Base-by-base conservation (phyloP, 78 protist genomes). In the Dictyostelium capitatum region DNA sequence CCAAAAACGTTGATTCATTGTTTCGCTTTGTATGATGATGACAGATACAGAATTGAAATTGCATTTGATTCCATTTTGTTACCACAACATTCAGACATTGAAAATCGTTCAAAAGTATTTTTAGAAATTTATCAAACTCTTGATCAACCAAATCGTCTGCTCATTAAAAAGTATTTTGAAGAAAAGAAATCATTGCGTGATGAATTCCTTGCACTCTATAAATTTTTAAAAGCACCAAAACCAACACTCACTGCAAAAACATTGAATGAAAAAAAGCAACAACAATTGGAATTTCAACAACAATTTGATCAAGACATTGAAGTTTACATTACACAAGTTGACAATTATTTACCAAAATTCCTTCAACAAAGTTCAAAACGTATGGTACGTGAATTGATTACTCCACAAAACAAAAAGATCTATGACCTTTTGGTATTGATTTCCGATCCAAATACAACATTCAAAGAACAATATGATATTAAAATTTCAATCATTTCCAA, bases 101-200 rank as follows among this genome's bases (percentile, higher is more conserved):
- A 87, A 28, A 50, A 77, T 12, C 43, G 93, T 30, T 14, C 84
- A 1, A 9, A 64, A 6, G 56, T 62, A 25, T 87, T 87, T 50
- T 50, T 87, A 41, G 93, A 87, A 32, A 59, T 87, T 57, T 77
- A 78, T 48, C 32, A 80, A 20, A 77, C 46, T n/a, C 64, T 87
- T 2, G 83, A 74, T 23, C 28, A 46, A 10, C 23, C 51, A 0
- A 46, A 74, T 15, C 77, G 56, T 43, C 47, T 47, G 10, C 11
- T 41, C 2, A 30, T 87, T 10, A 75, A 25, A 51, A 57, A 32
- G 20, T 87, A 64, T 41, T 74, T 87, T 7, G 84, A 77, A 10
- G 70, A 65, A 20, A 87, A 87, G 84, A 77, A 80, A 15, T n/a
- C 64, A 3, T 25, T 87, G 32, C 23, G 56, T 30, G 28, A 64